Evolutionary conservation across 225 moss, liverwort and hornwort species (phyloP).

Genomic region (Physcomitrium patens): DNA sequence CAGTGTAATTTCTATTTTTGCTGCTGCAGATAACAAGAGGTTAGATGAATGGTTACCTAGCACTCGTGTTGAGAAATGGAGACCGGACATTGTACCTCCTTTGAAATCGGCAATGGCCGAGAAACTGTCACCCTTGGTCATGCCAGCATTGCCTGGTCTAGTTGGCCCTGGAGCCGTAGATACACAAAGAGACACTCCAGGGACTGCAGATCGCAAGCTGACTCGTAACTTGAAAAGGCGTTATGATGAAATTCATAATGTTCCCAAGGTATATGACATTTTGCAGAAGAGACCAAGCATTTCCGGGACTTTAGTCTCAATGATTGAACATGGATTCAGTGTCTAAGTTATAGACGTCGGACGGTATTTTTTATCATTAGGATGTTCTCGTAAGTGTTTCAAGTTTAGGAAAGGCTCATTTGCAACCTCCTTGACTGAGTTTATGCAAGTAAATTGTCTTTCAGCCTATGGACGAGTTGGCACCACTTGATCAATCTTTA

Average conservation of each 20-base stretch:
- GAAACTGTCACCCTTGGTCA: slow-evolving; percentile 75
- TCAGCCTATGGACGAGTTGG: slow-evolving; percentile 92
- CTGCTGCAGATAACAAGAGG: slow-evolving; percentile 83
- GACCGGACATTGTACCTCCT: slow-evolving; percentile 82
- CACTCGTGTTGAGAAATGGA: slow-evolving; percentile 85
- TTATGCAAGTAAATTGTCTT: slow-evolving; percentile 27
- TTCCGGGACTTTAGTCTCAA: slow-evolving; percentile 14
- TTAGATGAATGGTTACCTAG: slow-evolving; percentile 93
- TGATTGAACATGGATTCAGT: slow-evolving; percentile 21
- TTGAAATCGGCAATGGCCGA: slow-evolving; percentile 78
- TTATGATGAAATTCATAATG: slow-evolving; percentile 94
- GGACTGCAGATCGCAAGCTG: slow-evolving; percentile 85
- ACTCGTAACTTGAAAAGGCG: slow-evolving; percentile 94
- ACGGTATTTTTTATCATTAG: slow-evolving; percentile 28
- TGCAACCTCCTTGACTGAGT: slow-evolving; percentile 1
- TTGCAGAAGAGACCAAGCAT: slow-evolving; percentile 5
- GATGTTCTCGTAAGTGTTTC: slow-evolving; percentile 17
- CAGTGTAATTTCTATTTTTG: background rate
- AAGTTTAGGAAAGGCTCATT: slow-evolving; percentile 4
- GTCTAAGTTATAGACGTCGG: slow-evolving; percentile 36
- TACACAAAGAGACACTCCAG: slow-evolving; percentile 82
- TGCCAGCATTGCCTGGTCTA: slow-evolving; percentile 65
- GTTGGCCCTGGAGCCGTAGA: slow-evolving; percentile 72
- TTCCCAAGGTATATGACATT: slow-evolving; percentile 70
- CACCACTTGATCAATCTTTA: slow-evolving; percentile 69